A percentile compares a stretch with the other conserved stretches of the same genome.
Evolutionary conservation across 768 basidiomycete genomes (phyloP).

Genomic region (Cubamyces lactineus): DNA sequence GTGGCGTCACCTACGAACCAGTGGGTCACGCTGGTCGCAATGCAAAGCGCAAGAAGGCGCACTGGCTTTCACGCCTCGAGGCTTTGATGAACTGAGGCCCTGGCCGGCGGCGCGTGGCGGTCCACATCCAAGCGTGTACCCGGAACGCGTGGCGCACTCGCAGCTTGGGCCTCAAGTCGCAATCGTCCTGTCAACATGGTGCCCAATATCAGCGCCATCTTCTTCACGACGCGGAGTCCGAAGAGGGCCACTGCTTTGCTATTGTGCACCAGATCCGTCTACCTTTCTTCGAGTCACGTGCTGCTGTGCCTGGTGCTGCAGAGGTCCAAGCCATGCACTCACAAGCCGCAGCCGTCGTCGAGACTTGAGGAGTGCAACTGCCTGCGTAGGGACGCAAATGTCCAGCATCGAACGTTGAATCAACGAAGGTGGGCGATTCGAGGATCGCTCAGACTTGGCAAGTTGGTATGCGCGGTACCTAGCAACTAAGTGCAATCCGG

Average conservation of each 20-base stretch:
- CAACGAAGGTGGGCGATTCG: background rate
- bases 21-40: background rate
- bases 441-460: background rate
- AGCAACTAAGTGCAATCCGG: too few species aligned
- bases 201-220: background rate
- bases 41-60: background rate
- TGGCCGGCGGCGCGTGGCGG: background rate
- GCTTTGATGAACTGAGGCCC: background rate
- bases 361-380: too few species aligned
- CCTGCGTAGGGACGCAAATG: background rate
- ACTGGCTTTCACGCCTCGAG: conserved; percentile 3
- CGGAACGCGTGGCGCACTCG: background rate
- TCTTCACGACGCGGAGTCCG: background rate
- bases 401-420: background rate
- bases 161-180: background rate
- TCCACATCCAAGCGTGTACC: background rate
- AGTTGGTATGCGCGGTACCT: too few species aligned
- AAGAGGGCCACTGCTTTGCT: background rate
- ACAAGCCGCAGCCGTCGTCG: too few species aligned
- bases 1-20: background rate
- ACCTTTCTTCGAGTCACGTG: background rate
- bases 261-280: background rate
- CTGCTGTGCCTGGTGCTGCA: too few species aligned
- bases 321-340: too few species aligned
- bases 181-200: background rate